Evolutionary conservation across 2,329 filamentous ascomycete species (phyloP), one percentile per base, ranked within the genome.

Genomic region (Ophiostoma sp.): DNA sequence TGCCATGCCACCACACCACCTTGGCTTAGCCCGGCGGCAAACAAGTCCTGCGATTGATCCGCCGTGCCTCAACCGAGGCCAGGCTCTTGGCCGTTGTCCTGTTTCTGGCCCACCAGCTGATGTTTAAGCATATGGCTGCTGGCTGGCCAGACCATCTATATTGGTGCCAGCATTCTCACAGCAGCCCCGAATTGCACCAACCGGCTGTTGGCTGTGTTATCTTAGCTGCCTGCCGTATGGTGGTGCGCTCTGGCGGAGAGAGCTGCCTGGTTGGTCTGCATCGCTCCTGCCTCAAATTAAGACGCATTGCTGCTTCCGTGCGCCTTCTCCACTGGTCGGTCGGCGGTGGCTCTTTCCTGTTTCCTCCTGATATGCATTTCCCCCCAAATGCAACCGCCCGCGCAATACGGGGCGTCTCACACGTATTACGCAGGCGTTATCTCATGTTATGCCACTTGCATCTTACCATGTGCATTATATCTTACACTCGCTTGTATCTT

Each of bases 271-370:
- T 60, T 60, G 55, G 55, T 27, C 55, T 63, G 40, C 42, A 60
- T 60, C 27, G 68, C 45, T 64, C 67, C 64, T 66, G 55, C 67
- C 42, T 68, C 38, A 63, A 62, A 68, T 65, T 27, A 27, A 27
- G 27, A 27, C 27, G 27, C 27, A 27, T 27, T 66, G 40, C 62
- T n/a, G 44, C 27, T 27, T 62, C 42, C 47, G 36, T 45, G 18
- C 41, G n/a, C 49, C 40, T 52, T 62, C 67, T 64, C 67, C 64
- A 66, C 64, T 45, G 47, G 18, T 38, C 55, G 27, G 41, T 45
- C 58, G 38, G 63, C 66, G 66, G 66, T 55, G 45, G 60, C 58
- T 67, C 60, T 64, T 67, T 40, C 66, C 66, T 62, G 66, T 41
- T 62, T 62, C 16, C 38, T 41, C 58, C 12, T 40, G 27, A 60